A percentile compares a stretch with the other conserved stretches of the same genome.
These are phyloP conservation scores for Lathyrus tuberosus DNA, from an alignment of 306 rosid genomes.

Conservation along the genomic window DNA sequence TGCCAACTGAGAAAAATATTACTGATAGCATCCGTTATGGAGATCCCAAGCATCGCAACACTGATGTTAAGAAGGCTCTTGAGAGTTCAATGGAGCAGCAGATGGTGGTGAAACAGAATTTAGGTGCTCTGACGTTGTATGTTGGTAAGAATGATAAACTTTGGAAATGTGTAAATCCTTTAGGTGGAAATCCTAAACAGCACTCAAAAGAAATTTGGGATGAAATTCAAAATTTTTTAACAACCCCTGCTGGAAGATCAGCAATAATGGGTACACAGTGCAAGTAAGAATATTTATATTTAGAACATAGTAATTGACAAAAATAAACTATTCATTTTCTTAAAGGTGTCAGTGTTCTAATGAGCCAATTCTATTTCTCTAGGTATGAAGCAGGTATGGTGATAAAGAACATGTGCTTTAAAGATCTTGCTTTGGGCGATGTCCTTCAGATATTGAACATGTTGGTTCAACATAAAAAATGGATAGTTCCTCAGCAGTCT, in stretches of 20 bases:
- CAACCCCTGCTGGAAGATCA: constrained; percentile 66
- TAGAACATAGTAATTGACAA: background rate
- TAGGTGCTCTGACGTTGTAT: constrained; percentile 72
- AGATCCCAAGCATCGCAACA: constrained; percentile 74
- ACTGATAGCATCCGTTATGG: constrained; percentile 80
- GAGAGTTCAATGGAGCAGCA: constrained; percentile 76
- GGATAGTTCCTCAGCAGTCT: constrained; percentile 76
- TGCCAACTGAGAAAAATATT: constrained; percentile 87
- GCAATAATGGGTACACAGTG: constrained; percentile 68
- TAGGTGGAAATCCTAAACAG: constrained; percentile 63
- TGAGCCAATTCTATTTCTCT: constrained; percentile 25
- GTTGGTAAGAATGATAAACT: constrained; percentile 76
- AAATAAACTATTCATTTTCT: constrained; percentile 31
- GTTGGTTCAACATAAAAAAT: constrained; percentile 61
- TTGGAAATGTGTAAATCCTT: constrained; percentile 80
- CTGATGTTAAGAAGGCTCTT: constrained; percentile 84
- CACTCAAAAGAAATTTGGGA: constrained; percentile 68
- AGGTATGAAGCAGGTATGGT: constrained; percentile 87
- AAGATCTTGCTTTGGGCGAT: constrained; percentile 66
- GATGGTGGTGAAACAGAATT: constrained; percentile 81
- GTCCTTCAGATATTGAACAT: constrained; percentile 73
- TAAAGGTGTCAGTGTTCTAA: constrained; percentile 17
- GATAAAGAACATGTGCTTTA: constrained; percentile 66
- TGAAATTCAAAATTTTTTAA: constrained; percentile 55
- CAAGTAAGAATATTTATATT: constrained; percentile 57